Evolutionary conservation across 352 stramenopile species (phyloP).

Genomic region (Pythium sp.): DNA sequence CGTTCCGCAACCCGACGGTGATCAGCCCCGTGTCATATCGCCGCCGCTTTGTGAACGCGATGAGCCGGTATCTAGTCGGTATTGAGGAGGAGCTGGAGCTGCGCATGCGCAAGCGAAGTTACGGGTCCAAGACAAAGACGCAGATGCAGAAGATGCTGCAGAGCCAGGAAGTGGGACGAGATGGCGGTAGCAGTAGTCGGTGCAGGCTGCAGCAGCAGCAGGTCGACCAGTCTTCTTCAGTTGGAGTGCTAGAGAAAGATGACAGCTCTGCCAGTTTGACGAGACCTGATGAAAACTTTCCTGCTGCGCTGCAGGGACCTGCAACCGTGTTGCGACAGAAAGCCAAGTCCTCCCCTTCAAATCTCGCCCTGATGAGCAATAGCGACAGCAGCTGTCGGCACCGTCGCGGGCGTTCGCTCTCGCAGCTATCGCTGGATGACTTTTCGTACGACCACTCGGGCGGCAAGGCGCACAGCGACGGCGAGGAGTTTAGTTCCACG

Average conservation of each 20-base stretch:
- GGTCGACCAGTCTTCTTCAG: background rate
- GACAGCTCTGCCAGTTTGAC: background rate
- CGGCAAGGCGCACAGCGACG: slow-evolving; percentile 36
- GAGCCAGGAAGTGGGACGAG: background rate
- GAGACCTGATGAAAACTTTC: background rate
- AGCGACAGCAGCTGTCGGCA: slow-evolving; percentile 3
- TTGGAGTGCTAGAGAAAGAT: background rate
- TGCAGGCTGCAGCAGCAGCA: background rate
- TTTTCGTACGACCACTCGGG: slow-evolving; percentile 23
- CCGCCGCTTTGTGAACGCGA: slow-evolving; percentile 79
- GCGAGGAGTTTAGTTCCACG: slow-evolving; percentile 40
- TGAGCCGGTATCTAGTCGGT: slow-evolving; percentile 78
- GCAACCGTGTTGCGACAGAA: background rate
- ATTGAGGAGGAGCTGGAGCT: slow-evolving; percentile 76
- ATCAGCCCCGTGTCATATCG: slow-evolving; percentile 81
- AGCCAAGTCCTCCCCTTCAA: background rate
- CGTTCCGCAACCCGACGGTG: slow-evolving; percentile 80
- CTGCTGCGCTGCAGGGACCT: background rate
- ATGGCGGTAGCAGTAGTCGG: background rate
- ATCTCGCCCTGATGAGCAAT: slow-evolving; percentile 1
- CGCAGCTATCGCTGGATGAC: slow-evolving; percentile 20
- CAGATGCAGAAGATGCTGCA: slow-evolving; percentile 6
- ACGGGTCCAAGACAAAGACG: slow-evolving; percentile 24
- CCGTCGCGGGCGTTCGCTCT: slow-evolving; percentile 43
- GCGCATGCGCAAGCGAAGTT: slow-evolving; percentile 54